These are phyloP conservation scores for Zymoseptoria passerinii DNA, from an alignment of 2,329 filamentous ascomycete species.

Conservation along the genomic window DNA sequence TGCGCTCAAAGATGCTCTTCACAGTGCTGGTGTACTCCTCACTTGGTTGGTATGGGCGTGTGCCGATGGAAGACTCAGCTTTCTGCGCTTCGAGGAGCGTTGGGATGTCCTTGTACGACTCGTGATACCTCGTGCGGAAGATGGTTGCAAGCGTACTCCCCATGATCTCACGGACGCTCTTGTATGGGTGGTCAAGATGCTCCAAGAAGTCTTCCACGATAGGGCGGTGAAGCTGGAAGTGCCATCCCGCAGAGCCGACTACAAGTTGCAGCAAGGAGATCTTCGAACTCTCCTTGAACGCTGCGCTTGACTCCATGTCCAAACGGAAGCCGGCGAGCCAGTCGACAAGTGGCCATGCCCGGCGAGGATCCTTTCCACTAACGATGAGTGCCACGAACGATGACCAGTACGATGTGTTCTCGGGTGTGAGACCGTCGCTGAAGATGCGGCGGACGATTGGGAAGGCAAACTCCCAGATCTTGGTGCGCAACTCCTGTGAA, in stretches of 20 bases:
- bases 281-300: conserved; percentile 98
- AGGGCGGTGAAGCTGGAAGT: conserved; percentile 83
- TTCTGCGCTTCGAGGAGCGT: conserved; percentile 72
- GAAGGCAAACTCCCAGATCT: conserved; percentile 82
- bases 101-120: conserved; percentile 76
- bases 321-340: conserved; percentile 76
- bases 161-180: conserved; percentile 91
- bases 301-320: conserved; percentile 90
- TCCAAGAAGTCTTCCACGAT: conserved; percentile 81
- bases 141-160: conserved; percentile 81
- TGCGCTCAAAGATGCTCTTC: conserved; percentile 62
- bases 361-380: conserved; percentile 80
- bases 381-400: conserved; percentile 85
- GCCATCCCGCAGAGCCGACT: conserved; percentile 85
- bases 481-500: conserved; percentile 60
- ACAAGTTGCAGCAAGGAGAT: conserved; percentile 83
- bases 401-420: conserved; percentile 91
- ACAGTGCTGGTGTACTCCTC: conserved; percentile 67
- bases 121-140: conserved; percentile 85
- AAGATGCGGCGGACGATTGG: conserved; percentile 81
- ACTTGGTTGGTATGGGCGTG: conserved; percentile 71
- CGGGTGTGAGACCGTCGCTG: conserved; percentile 84
- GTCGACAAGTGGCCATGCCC: conserved; percentile 77
- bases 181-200: conserved; percentile 95
- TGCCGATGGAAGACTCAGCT: conserved; percentile 69